phyloP scores from a whole-genome alignment of 2,329 filamentous ascomycete species.

The Paecilomyces variotii region DNA sequence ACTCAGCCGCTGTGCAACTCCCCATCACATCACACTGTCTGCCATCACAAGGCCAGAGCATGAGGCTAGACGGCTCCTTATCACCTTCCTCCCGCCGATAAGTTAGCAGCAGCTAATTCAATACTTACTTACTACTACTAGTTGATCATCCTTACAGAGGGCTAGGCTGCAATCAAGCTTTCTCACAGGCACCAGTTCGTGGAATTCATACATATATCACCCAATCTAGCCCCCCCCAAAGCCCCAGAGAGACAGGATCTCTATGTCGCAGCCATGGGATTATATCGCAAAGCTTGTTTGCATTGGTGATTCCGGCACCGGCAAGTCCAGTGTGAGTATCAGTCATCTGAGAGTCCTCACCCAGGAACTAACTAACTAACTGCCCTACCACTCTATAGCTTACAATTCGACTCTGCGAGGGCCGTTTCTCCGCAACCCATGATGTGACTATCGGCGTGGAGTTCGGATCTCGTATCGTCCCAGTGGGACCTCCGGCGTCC shows the following conservation, averaged over 20 bases:
- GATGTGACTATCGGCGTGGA: slow-evolving; percentile 97
- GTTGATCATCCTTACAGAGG: not conserved
- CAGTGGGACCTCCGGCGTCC: slow-evolving; percentile 75
- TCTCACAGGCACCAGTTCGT: not conserved
- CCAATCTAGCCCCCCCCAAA: not conserved
- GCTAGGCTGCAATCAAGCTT: not conserved
- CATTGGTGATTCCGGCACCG: slow-evolving; percentile 92
- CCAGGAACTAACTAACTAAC: slow-evolving; percentile 2
- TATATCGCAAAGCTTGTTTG: slow-evolving; percentile 99
- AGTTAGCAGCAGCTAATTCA: too few relatives aligned
- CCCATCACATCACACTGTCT: not conserved
- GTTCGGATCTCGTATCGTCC: slow-evolving; percentile 87
- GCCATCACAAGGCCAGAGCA: not conserved
- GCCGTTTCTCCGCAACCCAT: slow-evolving; percentile 87
- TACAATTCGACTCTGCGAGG: slow-evolving; percentile 92
- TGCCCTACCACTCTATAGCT: slow-evolving; percentile 45
- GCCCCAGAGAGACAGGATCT: slow-evolving; percentile 9
- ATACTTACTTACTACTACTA: too few relatives aligned
- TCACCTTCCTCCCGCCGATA: not conserved
- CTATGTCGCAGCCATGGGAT: slow-evolving; percentile 67
- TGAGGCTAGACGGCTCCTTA: not conserved
- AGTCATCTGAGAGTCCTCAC: not conserved
- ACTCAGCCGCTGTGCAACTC: not conserved
- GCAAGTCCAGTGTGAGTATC: slow-evolving; percentile 65
- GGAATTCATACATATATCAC: not conserved